Percentiles rank a stretch among this genome's conserved stretches.
Evolutionary conservation across 139 green algal genomes (phyloP).

Genomic region (Closterium sp.): DNA sequence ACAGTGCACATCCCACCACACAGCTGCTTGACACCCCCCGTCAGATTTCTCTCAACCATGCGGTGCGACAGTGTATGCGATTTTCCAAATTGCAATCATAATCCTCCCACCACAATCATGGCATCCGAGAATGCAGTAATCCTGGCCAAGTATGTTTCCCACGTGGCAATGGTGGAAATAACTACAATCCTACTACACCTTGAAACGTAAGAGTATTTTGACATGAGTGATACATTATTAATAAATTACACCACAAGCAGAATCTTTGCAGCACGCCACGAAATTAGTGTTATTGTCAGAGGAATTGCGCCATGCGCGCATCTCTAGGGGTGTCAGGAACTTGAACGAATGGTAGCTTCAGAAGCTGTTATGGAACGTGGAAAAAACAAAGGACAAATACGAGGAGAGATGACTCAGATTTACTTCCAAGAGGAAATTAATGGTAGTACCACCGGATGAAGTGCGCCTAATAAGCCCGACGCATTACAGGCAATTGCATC

Average conservation of each 20-base stretch:
- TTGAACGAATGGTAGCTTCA: neutral
- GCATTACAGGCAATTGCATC: no score
- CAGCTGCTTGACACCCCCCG: neutral
- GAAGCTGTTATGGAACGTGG: neutral
- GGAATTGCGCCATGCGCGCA: neutral
- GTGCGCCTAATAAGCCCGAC: no score
- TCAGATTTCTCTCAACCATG: neutral
- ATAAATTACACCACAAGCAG: neutral
- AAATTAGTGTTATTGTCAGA: neutral
- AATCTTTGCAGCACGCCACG: neutral
- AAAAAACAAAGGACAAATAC: neutral
- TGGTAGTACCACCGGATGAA: no score
- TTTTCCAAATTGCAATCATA: neutral
- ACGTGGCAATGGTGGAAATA: no score
- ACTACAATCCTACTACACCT: no score
- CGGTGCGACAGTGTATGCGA: neutral
- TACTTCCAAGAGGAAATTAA: no score
- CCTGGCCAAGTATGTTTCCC: neutral
- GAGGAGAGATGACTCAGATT: neutral
- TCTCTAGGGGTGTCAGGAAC: neutral
- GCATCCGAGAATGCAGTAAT: neutral
- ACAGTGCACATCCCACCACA: neutral
- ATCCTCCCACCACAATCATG: neutral
- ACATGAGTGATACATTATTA: neutral
- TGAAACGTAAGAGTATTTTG: no score